These are phyloP conservation scores for Lagenidium giganteum DNA, from an alignment of 352 stramenopile species.

Conservation along the genomic window DNA sequence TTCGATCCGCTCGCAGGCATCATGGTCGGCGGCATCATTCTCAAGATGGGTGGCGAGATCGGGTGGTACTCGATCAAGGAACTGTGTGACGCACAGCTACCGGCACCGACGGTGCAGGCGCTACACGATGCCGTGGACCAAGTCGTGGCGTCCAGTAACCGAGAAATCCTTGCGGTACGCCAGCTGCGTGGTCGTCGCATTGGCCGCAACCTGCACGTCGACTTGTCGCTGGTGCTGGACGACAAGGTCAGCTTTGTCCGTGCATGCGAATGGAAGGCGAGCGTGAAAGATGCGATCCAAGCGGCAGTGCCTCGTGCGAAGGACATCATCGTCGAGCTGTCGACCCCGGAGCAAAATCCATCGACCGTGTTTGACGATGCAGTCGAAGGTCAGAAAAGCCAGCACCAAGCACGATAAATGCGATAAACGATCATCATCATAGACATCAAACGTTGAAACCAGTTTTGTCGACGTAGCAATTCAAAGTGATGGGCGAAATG, in stretches of 20 bases:
- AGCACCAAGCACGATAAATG: too few relatives aligned
- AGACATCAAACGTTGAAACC: constrained; percentile 1
- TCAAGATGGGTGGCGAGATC: constrained; percentile 75
- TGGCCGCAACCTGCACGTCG: constrained; percentile 49
- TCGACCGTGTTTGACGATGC: constrained; percentile 21
- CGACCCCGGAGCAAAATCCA: constrained; percentile 20
- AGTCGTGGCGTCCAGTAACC: constrained; percentile 33
- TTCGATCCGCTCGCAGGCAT: constrained; percentile 69
- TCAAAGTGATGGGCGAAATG: constrained; percentile 4
- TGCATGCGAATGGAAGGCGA: constrained; percentile 54
- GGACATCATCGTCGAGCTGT: constrained; percentile 57
- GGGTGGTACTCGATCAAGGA: constrained; percentile 53
- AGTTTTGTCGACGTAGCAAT: not conserved
- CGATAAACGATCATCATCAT: not conserved
- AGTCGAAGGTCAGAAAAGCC: too few relatives aligned
- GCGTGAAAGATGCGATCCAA: constrained; percentile 40
- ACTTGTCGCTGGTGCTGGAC: constrained; percentile 46
- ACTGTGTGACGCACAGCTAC: constrained; percentile 56
- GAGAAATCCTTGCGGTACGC: constrained; percentile 35
- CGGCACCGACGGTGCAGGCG: constrained; percentile 26
- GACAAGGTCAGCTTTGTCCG: constrained; percentile 25
- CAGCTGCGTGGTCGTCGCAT: constrained; percentile 55
- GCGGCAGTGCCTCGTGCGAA: constrained; percentile 44
- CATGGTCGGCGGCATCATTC: constrained; percentile 64
- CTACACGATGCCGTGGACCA: constrained; percentile 27